A percentile compares a stretch with the other conserved stretches of the same genome.
phyloP scores from a whole-genome alignment of 106 monocot genomes.

The Dioscorea dumetorum region DNA sequence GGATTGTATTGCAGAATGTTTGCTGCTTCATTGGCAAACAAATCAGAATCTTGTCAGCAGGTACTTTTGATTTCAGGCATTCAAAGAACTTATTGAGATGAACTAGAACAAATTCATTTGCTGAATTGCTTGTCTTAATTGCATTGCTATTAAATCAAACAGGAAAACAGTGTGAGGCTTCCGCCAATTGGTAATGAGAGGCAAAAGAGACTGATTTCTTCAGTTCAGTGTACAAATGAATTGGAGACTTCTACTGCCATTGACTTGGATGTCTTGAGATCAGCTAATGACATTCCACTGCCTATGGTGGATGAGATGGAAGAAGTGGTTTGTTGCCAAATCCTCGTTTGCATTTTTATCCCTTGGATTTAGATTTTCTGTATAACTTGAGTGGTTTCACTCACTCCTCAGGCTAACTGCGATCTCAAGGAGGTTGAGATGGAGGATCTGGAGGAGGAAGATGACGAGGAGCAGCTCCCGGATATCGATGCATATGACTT shows the following conservation, averaged over 20 bases:
- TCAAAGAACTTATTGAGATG: not conserved
- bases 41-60: conserved; percentile 34
- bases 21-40: conserved; percentile 55
- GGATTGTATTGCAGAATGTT: conserved; percentile 38
- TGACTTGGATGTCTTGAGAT: conserved; percentile 35
- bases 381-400: not conserved
- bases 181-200: conserved; percentile 36
- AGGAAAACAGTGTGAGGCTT: conserved; percentile 9
- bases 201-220: conserved; percentile 18
- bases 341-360: too few relatives aligned
- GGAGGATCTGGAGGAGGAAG: conserved; percentile 49
- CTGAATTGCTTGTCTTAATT: not conserved
- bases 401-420: conserved; percentile 21
- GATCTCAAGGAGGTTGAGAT: conserved; percentile 68
- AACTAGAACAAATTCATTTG: not conserved
- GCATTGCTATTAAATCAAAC: not conserved
- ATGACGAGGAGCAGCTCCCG: not conserved
- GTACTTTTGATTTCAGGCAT: conserved; percentile 16
- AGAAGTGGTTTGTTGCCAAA: conserved; percentile 32
- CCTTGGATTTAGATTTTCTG: too few relatives aligned
- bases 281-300: conserved; percentile 34
- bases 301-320: conserved; percentile 58
- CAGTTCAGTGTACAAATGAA: conserved; percentile 2
- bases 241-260: conserved; percentile 16
- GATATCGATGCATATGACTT: conserved; percentile 67